Base-by-base conservation (phyloP, 2,329 filamentous ascomycete genomes). In the Beauveria varroae region DNA sequence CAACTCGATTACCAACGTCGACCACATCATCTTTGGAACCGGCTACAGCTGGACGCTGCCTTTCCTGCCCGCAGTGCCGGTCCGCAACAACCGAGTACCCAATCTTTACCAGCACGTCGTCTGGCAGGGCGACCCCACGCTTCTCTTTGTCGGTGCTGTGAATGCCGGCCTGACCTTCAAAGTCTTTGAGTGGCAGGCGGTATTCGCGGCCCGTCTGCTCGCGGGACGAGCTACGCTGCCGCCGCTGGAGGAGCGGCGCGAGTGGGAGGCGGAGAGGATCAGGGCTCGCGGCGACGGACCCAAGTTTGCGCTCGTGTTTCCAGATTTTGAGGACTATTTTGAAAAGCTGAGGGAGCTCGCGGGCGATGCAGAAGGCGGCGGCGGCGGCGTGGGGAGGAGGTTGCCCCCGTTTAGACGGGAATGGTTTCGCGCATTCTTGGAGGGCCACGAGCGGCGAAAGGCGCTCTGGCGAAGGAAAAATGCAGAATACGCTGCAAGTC, bases 161-260 rank as follows among this genome's bases (percentile, higher is more conserved):
- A 74, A 74, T 1, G 80, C 81, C 0, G 82, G 82, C 0, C 71
- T 89, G 30, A 89, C 86, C 0, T 89, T 89, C 73, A 87, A 86
- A 68, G 79, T 88, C 34, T 88, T 87, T 60, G 86, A 88, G 71
- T 88, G 84, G 83, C 86, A 88, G 67, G 84, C 85, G 7, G 85
- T 88, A 0, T 76, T 83, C 1, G 83, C 81, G 0, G 85, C 86
- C 1, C 75, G 85, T 0, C 70, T 86, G 2, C 75, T 88, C 0
- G 80, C 85, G 0, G 83, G 83, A 0, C 75, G 82, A 1, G 79
- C 78, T 0, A 71, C 65, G 0, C 70, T 87, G 1, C 86, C 86
- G 0, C 64, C 78, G 0, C 24, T 73, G 0, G 72, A 74, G 14
- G 81, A 81, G 60, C 82, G 84, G 74, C 67, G 73, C 40, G 69